Evolutionary conservation across 345 rosid genomes (phyloP).

Genomic region (Dipteronia dyeriana): DNA sequence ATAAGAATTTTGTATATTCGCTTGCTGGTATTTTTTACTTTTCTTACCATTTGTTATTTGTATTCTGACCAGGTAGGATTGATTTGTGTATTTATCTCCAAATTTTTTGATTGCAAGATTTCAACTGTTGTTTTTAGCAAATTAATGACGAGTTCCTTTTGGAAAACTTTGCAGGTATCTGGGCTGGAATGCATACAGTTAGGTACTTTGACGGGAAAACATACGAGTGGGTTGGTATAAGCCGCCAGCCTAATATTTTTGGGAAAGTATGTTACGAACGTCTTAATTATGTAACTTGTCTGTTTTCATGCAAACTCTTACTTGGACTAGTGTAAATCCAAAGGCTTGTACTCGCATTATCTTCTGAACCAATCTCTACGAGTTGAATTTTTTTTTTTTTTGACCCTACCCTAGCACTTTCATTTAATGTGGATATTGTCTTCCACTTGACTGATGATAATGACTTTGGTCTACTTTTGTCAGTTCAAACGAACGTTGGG

Average conservation of each 20-base stretch:
- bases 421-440: not conserved
- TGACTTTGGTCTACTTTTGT: conserved; percentile 14
- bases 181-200: conserved; percentile 99
- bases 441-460: not conserved
- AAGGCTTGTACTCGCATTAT: not conserved
- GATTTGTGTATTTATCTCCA: not conserved
- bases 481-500: conserved; percentile 90
- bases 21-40: not conserved
- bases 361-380: not conserved
- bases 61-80: not conserved
- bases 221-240: conserved; percentile 99
- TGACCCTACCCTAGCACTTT: not conserved
- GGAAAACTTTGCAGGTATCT: conserved; percentile 61
- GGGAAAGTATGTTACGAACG: conserved; percentile 58
- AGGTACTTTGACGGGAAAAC: conserved; percentile 93
- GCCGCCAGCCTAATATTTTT: conserved; percentile 89
- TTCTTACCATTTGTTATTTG: too few relatives aligned
- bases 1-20: not conserved
- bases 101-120: not conserved
- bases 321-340: not conserved
- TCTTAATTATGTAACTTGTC: not conserved
- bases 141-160: not conserved
- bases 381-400: too few relatives aligned
- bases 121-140: not conserved
- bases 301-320: too few relatives aligned